Conservation (phyloP, 257 asterid species). For the Ballota nigra region DNA sequence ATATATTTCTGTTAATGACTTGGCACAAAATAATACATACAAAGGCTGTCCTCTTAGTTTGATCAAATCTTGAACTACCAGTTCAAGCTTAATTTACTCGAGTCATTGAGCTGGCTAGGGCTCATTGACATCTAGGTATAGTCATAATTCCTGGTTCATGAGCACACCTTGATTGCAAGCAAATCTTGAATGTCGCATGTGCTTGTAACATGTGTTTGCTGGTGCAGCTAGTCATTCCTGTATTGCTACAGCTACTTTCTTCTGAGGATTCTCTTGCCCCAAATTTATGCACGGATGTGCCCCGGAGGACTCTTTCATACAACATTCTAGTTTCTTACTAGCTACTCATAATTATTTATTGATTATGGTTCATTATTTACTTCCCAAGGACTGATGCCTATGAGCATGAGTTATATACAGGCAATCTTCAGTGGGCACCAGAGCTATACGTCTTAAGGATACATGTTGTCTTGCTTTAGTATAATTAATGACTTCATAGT, state of each 20-base stretch:
- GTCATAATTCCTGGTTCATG: neutral
- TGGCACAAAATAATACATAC: neutral
- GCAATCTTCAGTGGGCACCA: neutral
- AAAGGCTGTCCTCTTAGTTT: neutral
- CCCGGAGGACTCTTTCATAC: too few relatives aligned
- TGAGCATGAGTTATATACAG: neutral
- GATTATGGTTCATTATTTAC: neutral
- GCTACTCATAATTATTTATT: too few relatives aligned
- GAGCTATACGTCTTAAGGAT: conserved; percentile 3
- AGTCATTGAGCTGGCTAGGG: neutral
- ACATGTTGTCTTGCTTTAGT: neutral
- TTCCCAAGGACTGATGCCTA: neutral
- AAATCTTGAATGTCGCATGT: neutral
- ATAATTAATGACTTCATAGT: neutral
- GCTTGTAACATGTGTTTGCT: neutral
- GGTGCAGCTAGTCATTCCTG: too few relatives aligned
- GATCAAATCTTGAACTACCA: neutral
- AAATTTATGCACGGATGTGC: too few relatives aligned
- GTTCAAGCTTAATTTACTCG: neutral
- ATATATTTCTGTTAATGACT: neutral
- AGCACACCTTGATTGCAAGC: neutral
- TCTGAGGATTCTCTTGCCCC: too few relatives aligned
- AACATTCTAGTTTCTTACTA: too few relatives aligned
- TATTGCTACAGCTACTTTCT: too few relatives aligned
- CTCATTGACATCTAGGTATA: neutral